A percentile compares a stretch with the other conserved stretches of the same genome.
Conservation (phyloP, 345 rosid species). For the Citrus hindsii region DNA sequence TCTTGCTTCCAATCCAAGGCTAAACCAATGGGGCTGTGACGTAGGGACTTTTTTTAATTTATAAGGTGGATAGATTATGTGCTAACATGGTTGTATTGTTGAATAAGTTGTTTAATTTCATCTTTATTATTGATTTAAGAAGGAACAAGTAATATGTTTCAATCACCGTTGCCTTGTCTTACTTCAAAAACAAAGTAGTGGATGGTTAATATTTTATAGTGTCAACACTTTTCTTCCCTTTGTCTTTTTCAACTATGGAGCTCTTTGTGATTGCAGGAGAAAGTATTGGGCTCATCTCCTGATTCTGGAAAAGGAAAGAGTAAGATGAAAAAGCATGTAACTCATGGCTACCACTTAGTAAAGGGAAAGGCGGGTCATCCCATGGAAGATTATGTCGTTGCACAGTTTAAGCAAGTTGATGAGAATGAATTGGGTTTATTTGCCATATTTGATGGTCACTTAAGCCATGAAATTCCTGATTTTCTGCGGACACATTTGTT, state of each 20-base stretch:
- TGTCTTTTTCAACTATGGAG: not conserved
- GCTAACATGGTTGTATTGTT: too few species aligned
- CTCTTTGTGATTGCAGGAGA: constrained; percentile 41
- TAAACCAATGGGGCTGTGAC: not conserved
- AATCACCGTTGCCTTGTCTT: not conserved
- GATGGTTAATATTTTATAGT: not conserved
- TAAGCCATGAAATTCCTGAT: constrained; percentile 77
- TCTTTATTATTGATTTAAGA: not conserved
- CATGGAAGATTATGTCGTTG: constrained; percentile 87
- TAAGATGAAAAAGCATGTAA: constrained; percentile 68
- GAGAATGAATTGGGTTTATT: constrained; percentile 85
- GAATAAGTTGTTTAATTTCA: not conserved
- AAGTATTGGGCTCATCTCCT: constrained; percentile 58
- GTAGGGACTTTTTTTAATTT: not conserved
- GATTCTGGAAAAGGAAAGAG: constrained; percentile 94
- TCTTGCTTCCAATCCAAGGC: not conserved
- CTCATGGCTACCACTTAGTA: constrained; percentile 80
- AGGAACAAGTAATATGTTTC: not conserved
- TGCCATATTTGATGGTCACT: constrained; percentile 89
- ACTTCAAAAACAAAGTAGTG: not conserved
- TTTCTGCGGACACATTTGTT: constrained; percentile 71
- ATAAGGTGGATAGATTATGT: not conserved
- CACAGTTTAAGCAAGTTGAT: constrained; percentile 69
- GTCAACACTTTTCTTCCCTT: not conserved
- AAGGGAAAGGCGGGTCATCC: constrained; percentile 68